A percentile compares a stretch with the other conserved stretches of the same genome.
Conservation (phyloP, 1,284 basidiomycete genomes). For the Rhodotorula mucilaginosa region DNA sequence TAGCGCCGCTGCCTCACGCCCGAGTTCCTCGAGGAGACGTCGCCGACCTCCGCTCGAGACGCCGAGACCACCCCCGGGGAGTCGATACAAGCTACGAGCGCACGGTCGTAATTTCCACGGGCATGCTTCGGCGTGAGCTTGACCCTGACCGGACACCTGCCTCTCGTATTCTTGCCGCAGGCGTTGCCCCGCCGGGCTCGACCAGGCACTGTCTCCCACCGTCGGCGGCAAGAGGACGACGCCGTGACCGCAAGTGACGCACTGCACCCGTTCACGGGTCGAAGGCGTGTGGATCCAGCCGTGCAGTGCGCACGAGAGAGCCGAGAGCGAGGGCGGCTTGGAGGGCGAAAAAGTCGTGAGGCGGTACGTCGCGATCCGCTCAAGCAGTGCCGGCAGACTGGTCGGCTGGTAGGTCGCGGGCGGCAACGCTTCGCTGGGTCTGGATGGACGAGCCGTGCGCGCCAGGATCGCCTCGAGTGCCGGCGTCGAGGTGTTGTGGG, state of each 20-base stretch:
- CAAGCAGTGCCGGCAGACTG: conserved; percentile 16
- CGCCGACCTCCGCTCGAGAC: conserved; percentile 13
- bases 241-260: conserved; percentile 22
- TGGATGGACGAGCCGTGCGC: background rate
- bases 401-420: conserved; percentile 18
- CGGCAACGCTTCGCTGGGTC: background rate
- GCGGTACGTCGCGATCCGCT: conserved; percentile 26
- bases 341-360: conserved; percentile 26
- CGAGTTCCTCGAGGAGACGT: conserved; percentile 19
- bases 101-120: conserved; percentile 30
- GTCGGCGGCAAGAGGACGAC: conserved; percentile 25
- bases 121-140: conserved; percentile 21
- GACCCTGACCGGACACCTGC: background rate
- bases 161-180: conserved; percentile 19
- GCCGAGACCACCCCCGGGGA: conserved; percentile 15
- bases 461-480: conserved; percentile 28
- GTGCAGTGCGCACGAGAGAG: conserved; percentile 18
- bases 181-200: background rate
- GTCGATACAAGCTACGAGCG: conserved; percentile 14
- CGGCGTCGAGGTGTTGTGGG: conserved; percentile 18
- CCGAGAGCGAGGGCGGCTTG: conserved; percentile 22
- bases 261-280: conserved; percentile 21
- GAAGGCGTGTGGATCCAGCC: conserved; percentile 21
- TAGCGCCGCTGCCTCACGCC: conserved; percentile 6
- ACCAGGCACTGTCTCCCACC: background rate